Base-by-base conservation (phyloP, 768 basidiomycete species). In the Paxillus ammoniavirescens region DNA sequence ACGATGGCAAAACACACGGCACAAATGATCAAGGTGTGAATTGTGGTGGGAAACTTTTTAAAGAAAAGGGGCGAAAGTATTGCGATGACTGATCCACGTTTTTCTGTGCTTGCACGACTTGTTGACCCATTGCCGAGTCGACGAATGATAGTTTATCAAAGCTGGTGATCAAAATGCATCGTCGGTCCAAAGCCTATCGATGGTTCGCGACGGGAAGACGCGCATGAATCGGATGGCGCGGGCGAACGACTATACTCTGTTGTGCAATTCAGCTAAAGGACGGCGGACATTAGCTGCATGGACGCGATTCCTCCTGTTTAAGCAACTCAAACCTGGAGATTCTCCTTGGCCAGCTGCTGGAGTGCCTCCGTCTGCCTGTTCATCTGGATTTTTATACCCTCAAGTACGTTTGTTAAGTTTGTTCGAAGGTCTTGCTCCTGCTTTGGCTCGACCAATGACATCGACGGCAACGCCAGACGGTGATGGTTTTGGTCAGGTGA, bases 361-460 rank as follows among this genome's bases (percentile, higher is more conserved):
- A 82, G 70, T 15, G 74, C 72, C 44, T 69, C 63, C 7, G 74
- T 72, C 62, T 82, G 81, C 61, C 75, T 68, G 47, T 81, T 75
- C 58, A 82, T 76, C 61, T 79, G 75, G 56, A 64, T 58, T 63
- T 76, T 79, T 76, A 82, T 75, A 54, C 74, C 70, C 49, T 65
- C 70, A 30, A 82, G 71, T 56, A 75, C 68, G 23, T 70, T 61
- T 50, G 66, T 69, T 23, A 73, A 49, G 30, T 59, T 68, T 47
- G 53, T 55, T 46, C 63, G 65, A 21, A 63, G 47, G 21, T 57
- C 61, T 42, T 42, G 55, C 35, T 65, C 62, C 26, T 57, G 60
- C 15, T 59, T 54, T 15, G 58, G 54, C n/a, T 35, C 17, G 5
- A 52, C 57, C 10, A 55, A 40, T 28, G 58, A 46, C 31, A 50